A percentile compares a stretch with the other conserved stretches of the same genome.
phyloP scores from a whole-genome alignment of 768 basidiomycete genomes.

The Podaxis mareebaensis region DNA sequence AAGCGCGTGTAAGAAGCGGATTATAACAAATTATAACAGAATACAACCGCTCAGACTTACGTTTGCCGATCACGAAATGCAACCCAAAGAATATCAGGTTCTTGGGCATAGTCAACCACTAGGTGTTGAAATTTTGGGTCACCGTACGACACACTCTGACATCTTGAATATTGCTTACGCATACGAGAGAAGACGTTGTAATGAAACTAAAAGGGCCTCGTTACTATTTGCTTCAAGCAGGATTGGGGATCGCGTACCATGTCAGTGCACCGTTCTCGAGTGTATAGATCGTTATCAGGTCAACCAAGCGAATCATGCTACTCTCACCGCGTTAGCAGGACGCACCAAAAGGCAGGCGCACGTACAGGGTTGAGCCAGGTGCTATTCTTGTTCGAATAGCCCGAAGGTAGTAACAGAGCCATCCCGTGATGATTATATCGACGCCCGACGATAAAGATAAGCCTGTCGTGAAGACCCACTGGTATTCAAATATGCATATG shows the following conservation, averaged over 20 bases:
- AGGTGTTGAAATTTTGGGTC: not conserved
- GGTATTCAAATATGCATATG: not conserved
- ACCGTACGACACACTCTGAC: not conserved
- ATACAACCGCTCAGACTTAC: conserved; percentile 26
- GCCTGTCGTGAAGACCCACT: conserved; percentile 53
- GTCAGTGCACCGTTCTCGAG: conserved; percentile 56
- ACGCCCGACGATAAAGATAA: conserved; percentile 48
- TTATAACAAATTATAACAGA: too few species aligned
- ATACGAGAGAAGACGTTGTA: conserved; percentile 42
- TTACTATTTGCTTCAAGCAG: not conserved
- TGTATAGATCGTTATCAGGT: conserved; percentile 49
- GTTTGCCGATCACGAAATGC: conserved; percentile 48
- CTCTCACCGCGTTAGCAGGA: not conserved
- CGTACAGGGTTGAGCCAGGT: conserved; percentile 32
- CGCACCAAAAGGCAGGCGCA: not conserved
- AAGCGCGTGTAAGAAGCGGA: too few species aligned
- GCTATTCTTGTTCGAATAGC: conserved; percentile 37
- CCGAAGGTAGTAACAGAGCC: conserved; percentile 44
- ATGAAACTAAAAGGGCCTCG: conserved; percentile 31
- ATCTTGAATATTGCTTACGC: conserved; percentile 29
- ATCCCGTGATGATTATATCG: conserved; percentile 49
- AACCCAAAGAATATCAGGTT: conserved; percentile 47
- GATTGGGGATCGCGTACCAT: conserved; percentile 28
- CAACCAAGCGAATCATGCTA: conserved; percentile 49
- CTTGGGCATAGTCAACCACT: conserved; percentile 45